These are phyloP conservation scores for Trypanosomatidae sp. DNA, from an alignment of 208 protist genomes.

Conservation along the genomic window DNA sequence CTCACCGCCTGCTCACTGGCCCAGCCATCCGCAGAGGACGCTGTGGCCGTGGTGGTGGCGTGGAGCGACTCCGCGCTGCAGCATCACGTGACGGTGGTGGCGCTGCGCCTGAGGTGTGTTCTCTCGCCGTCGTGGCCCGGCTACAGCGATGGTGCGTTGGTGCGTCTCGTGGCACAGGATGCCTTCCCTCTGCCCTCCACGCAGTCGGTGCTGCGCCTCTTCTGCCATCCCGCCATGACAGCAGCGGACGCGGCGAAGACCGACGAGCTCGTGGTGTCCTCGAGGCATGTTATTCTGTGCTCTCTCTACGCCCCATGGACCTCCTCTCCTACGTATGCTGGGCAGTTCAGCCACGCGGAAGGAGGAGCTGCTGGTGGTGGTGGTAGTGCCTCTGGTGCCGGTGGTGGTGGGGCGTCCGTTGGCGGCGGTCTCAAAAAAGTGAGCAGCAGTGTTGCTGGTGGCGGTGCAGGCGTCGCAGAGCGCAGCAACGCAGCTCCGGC, in stretches of 20 bases:
- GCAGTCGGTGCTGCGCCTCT: slow-evolving; percentile 32
- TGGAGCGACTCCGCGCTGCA: slow-evolving; percentile 20
- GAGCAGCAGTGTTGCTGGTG: no score
- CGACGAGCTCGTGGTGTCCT: background rate
- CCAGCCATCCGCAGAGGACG: background rate
- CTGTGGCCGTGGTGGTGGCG: slow-evolving; percentile 18
- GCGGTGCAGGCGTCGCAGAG: no score
- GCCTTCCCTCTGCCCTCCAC: slow-evolving; percentile 27
- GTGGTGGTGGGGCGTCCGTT: no score
- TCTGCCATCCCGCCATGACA: slow-evolving; percentile 18
- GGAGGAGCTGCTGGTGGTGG: background rate
- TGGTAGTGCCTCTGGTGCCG: no score
- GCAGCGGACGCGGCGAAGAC: no score
- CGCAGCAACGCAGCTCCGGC: no score
- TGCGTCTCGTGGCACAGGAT: slow-evolving; percentile 25
- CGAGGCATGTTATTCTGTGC: slow-evolving; percentile 24
- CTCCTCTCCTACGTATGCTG: background rate
- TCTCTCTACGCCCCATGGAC: slow-evolving; percentile 13
- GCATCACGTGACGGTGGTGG: slow-evolving; percentile 26
- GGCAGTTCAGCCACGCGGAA: slow-evolving; percentile 1
- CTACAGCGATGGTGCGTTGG: slow-evolving; percentile 2
- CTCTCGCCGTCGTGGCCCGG: slow-evolving; percentile 11
- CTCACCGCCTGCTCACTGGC: slow-evolving; percentile 18
- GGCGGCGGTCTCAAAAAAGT: no score
- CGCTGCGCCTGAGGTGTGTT: slow-evolving; percentile 1